Base-by-base conservation (phyloP, 176 grass and related monocot species). In the Paspalum notatum region DNA sequence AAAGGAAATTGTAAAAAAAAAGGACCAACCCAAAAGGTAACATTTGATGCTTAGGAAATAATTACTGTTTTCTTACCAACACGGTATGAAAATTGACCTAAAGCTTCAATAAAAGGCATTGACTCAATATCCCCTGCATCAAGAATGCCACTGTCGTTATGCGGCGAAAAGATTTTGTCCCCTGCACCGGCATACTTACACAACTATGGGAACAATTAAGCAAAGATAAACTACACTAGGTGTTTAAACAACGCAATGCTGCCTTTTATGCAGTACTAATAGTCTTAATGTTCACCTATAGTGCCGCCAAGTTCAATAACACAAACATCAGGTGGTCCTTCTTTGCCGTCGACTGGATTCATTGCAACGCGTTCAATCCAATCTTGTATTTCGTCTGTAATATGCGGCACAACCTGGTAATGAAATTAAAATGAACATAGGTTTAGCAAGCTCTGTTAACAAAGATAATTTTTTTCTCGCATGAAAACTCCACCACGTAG, bases 81-180 rank as follows among this genome's bases (percentile, higher is more conserved):
- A 73, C 91, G 86, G 66, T 91, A 95, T 61, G 97, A 95, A 80
- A 99, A 95, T 83, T 96, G 97, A 81, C 97, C 88, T 80, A 99
- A 75, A 82, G 97, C 97, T 87, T 99, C 97, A 38, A 91, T 90
- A 66, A 95, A 99, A 49, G 90, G 97, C 97, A 99, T 99, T 75
- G 97, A 99, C 82, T 99, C 97, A 84, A 99, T 93, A 84, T 99
- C 97, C 75, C 97, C 97, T 99, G 86, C 91, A 93, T 88, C 82
- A 93, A 91, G 62, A 91, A 89, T 86, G 15, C 60, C 85, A 97
- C 51, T 85, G 77, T 81, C 48, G 14, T 94, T 92, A 97, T 94
- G 58, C 11, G 22, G 42, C 42, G 43, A 90, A 88, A 85, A 87
- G 57, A 88, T 79, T 77, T 66, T 84, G 64, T 80, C 27, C 73